Evolutionary conservation across 2,329 filamentous ascomycete genomes (phyloP).

Genomic region (Fusarium tjaetaba): DNA sequence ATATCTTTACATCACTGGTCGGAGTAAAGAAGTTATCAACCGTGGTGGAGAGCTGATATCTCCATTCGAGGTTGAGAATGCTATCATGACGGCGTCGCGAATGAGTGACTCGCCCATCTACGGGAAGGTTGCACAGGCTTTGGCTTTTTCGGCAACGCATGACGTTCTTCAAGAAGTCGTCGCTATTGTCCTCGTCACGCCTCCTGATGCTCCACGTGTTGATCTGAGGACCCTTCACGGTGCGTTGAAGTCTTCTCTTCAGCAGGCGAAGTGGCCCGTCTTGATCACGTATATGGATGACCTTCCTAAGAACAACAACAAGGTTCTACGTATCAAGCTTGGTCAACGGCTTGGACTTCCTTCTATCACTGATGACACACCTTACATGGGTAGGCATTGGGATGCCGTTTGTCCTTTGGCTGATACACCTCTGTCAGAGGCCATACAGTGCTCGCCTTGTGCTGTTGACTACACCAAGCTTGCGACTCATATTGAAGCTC

Average conservation of each 20-base stretch:
- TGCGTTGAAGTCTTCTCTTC: not conserved
- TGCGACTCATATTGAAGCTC: accelerated
- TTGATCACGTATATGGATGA: conserved; percentile 1
- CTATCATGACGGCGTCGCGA: conserved; percentile 9
- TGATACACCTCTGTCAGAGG: not conserved
- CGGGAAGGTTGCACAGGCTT: not conserved
- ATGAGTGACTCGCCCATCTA: not conserved
- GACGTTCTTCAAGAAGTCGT: conserved; percentile 10
- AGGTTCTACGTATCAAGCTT: conserved; percentile 2
- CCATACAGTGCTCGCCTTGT: not conserved
- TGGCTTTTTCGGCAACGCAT: not conserved
- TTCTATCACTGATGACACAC: not conserved
- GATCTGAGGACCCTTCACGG: not conserved
- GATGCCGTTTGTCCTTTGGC: not conserved
- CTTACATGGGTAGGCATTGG: not conserved
- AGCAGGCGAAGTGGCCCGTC: conserved; percentile 3
- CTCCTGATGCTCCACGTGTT: not conserved
- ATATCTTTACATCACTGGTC: conserved; percentile 12
- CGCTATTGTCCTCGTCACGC: not conserved
- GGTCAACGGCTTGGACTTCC: not conserved
- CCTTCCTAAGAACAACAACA: conserved; percentile 16
- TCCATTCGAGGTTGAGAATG: conserved; percentile 7
- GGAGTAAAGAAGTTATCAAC: conserved; percentile 16
- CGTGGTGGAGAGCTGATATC: conserved; percentile 1
- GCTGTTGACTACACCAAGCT: not conserved